Base-by-base conservation (phyloP, 345 rosid genomes). In the Brassica cretica region DNA sequence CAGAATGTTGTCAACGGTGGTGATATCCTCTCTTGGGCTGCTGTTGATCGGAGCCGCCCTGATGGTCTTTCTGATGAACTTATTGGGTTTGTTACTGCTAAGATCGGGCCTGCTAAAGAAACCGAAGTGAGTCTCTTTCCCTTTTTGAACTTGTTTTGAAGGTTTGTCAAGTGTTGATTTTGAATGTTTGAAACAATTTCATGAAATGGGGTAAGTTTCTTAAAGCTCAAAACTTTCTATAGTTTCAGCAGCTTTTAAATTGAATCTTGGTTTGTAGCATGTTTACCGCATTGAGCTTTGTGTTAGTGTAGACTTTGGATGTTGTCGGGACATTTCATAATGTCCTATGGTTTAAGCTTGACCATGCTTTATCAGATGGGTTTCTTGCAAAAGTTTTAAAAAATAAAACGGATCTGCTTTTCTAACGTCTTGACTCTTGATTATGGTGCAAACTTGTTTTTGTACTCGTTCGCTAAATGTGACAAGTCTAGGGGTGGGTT, bases 1-100 rank as follows among this genome's bases (percentile, higher is more conserved):
- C 97, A 88, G 80, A 89, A 85, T 80, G 97, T 88, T 84, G 98
- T 94, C 59, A 85, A 84, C 83, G 89, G 87, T 69, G 86, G 82
- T 58, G 92, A 90, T 76, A 90, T 92, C 64, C 84, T 94, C 78
- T 87, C 98, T 11, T 94, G 97, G 97, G 98, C 89, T 82, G 98
- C 97, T 71, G 88, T 91, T 78, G 97, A 94, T 78, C 85, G 91
- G 60, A 86, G 86, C 79, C 89, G 90, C 27, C 88, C 90, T 53
- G 82, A 91, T 80, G 94, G 87, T 79, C 77, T 75, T 18, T 80
- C 83, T 67, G 93, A 94, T 61, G 97, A 91, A 82, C 89, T 92
- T 70, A 87, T 94, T 85, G 98, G 98, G 73, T 94, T 94, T 81
- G 90, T 94, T 64, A 92, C 98, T 72, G 97, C 95, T 66, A 81